A percentile compares a stretch with the other conserved stretches of the same genome.
phyloP scores from a whole-genome alignment of 768 basidiomycete species.

The Dentipellis sp. region DNA sequence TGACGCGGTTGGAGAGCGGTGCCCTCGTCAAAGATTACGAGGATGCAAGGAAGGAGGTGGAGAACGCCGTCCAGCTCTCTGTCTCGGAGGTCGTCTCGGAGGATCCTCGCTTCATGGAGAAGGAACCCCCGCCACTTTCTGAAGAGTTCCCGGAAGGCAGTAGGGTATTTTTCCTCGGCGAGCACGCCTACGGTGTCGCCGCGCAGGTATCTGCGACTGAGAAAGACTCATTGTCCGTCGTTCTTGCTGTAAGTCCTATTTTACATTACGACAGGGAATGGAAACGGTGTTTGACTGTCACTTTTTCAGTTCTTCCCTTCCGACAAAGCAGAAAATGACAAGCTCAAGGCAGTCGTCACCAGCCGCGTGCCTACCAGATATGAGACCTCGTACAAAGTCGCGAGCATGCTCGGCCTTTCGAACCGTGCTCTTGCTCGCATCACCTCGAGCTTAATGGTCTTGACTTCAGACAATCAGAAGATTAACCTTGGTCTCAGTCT shows the following conservation, averaged over 20 bases:
- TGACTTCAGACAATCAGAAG: slow-evolving; percentile 67
- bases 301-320: slow-evolving; percentile 70
- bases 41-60: slow-evolving; percentile 66
- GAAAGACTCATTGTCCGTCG: slow-evolving; percentile 63
- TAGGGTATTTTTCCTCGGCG: slow-evolving; percentile 93
- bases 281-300: background rate
- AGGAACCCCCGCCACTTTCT: slow-evolving; percentile 67
- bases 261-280: background rate
- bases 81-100: slow-evolving; percentile 76
- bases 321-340: slow-evolving; percentile 70
- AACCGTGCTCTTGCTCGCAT: slow-evolving; percentile 81
- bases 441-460: slow-evolving; percentile 88
- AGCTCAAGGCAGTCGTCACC: slow-evolving; percentile 63
- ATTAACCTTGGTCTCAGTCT: slow-evolving; percentile 88
- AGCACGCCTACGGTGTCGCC: slow-evolving; percentile 92
- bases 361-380: slow-evolving; percentile 47
- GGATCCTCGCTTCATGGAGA: slow-evolving; percentile 82
- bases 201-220: slow-evolving; percentile 77
- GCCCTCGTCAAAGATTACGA: slow-evolving; percentile 96
- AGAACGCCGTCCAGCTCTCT: slow-evolving; percentile 83
- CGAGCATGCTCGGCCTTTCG: slow-evolving; percentile 65
- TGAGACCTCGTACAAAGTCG: slow-evolving; percentile 69
- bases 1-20: slow-evolving; percentile 82
- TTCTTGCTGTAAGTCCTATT: slow-evolving; percentile 61
- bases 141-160: slow-evolving; percentile 88